Evolutionary conservation across 495 filamentous ascomycete genomes (phyloP).

Genomic region (Trichoderma parareesei): DNA sequence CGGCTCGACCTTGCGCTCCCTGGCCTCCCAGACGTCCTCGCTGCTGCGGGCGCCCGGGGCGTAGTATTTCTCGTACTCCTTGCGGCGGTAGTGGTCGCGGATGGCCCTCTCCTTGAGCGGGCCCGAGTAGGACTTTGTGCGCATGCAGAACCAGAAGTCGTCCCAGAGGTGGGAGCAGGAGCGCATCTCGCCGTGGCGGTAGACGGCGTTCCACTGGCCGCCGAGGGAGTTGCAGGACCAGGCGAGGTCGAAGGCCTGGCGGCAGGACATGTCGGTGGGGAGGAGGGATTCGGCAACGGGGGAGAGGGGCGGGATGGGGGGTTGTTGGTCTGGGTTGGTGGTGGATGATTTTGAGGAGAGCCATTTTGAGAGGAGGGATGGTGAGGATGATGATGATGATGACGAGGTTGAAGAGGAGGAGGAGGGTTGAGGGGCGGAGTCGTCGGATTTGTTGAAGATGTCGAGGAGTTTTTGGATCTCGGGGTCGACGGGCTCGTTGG

Average conservation of each 20-base stretch:
- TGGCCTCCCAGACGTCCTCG: constrained; percentile 84
- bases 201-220: constrained; percentile 71
- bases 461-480: constrained; percentile 36
- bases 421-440: constrained; percentile 5
- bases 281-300: constrained; percentile 54
- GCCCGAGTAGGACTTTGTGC: constrained; percentile 48
- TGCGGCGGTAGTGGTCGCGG: constrained; percentile 54
- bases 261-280: constrained; percentile 77
- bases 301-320: constrained; percentile 16
- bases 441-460: constrained; percentile 22
- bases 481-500: constrained; percentile 24
- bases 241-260: constrained; percentile 80
- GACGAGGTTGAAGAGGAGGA: constrained; percentile 16
- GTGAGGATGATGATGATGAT: constrained; percentile 6
- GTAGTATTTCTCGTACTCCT: constrained; percentile 67
- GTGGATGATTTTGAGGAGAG: constrained; percentile 17
- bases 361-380: constrained; percentile 14
- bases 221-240: constrained; percentile 94
- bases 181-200: constrained; percentile 70
- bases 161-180: constrained; percentile 74
- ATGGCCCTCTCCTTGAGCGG: constrained; percentile 50
- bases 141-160: constrained; percentile 96
- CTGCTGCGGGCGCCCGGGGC: constrained; percentile 57
- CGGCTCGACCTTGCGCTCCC: constrained; percentile 40
- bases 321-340: constrained; percentile 9